phyloP scores from a whole-genome alignment of 31 red algal genomes.

The Porphyra umbilicalis region DNA sequence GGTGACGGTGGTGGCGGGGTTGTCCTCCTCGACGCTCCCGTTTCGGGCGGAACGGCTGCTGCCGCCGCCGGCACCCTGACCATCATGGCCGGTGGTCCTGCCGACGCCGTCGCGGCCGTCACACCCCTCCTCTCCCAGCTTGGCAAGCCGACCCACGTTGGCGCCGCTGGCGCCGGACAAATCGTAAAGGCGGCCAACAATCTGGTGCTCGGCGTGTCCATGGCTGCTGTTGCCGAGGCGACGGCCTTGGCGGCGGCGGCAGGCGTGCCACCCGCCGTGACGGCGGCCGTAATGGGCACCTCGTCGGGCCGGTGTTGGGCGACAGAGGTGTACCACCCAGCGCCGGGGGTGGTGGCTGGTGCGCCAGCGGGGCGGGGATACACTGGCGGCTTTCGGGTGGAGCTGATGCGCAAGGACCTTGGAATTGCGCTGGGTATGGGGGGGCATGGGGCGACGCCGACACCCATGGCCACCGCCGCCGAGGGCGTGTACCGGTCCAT shows the following conservation, averaged over 20 bases:
- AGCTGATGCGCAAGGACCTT: conserved; percentile 16
- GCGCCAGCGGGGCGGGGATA: conserved; percentile 7
- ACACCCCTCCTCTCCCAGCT: neutral
- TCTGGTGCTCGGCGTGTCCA: conserved; percentile 3
- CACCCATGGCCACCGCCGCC: conserved; percentile 5
- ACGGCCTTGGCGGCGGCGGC: neutral
- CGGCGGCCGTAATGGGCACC: neutral
- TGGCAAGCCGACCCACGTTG: neutral
- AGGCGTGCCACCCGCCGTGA: neutral
- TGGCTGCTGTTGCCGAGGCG: conserved; percentile 5
- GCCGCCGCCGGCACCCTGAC: neutral
- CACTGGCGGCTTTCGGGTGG: conserved; percentile 5
- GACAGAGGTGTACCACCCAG: conserved; percentile 8
- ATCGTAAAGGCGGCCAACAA: conserved; percentile 10
- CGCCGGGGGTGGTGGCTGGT: conserved; percentile 9
- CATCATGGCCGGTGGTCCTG: neutral
- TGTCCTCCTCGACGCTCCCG: neutral
- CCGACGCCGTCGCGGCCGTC: neutral
- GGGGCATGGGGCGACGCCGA: neutral
- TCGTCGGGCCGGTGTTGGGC: conserved; percentile 13
- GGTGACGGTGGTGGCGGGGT: neutral
- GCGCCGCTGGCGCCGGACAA: neutral
- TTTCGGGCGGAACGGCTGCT: neutral
- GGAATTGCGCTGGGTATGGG: conserved; percentile 2
- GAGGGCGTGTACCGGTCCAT: conserved; percentile 1